Percentiles rank a stretch among this genome's conserved stretches.
phyloP scores from a whole-genome alignment of 345 rosid genomes.

The Eucalyptus curtisii region DNA sequence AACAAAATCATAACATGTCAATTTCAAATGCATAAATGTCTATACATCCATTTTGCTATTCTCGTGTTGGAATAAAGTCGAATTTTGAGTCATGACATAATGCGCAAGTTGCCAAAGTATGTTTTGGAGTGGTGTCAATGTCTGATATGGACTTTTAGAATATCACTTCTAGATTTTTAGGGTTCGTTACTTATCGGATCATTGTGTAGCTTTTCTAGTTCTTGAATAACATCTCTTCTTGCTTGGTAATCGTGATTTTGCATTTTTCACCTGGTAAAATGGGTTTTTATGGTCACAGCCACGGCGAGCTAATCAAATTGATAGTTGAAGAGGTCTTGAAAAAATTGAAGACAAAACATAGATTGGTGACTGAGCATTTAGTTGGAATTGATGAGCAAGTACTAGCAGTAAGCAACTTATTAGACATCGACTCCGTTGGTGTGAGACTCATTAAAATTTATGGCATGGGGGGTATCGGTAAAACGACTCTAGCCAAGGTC shows the following conservation, averaged over 20 bases:
- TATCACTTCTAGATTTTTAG: not conserved
- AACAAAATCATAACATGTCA: not conserved
- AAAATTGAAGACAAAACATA: not conserved
- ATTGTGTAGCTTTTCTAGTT: not conserved
- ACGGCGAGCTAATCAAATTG: not conserved
- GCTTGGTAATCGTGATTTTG: not conserved
- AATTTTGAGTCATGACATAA: not conserved
- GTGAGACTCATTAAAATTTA: not conserved
- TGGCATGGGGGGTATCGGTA: not conserved
- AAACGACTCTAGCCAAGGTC: not conserved
- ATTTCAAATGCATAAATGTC: not conserved
- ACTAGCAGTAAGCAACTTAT: not conserved
- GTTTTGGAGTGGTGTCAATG: not conserved
- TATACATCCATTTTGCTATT: not conserved
- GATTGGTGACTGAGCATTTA: not conserved
- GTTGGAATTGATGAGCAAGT: not conserved
- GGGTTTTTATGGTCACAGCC: not conserved
- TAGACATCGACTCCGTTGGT: not conserved
- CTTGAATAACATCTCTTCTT: not conserved
- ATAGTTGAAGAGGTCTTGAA: not conserved
- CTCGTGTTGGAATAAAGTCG: not conserved
- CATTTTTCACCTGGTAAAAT: not conserved
- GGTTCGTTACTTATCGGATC: not conserved
- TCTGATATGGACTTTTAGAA: not conserved
- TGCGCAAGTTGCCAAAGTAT: not conserved